These are phyloP conservation scores for Phytophthora pseudosyringae DNA, from an alignment of 352 stramenopile species.

Conservation along the genomic window DNA sequence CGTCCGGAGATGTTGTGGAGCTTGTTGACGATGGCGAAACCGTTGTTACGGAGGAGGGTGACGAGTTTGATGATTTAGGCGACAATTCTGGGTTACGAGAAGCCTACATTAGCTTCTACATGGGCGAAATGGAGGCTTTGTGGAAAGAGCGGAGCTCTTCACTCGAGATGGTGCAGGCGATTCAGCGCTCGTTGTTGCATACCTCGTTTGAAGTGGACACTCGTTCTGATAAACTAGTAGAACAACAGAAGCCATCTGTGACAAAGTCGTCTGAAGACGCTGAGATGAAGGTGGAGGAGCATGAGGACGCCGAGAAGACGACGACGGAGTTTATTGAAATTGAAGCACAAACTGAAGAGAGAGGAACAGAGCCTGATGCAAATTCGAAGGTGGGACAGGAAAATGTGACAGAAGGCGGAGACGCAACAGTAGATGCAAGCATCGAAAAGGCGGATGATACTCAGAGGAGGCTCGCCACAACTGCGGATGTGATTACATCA, in stretches of 20 bases:
- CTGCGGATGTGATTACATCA: background rate
- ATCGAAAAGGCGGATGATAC: background rate
- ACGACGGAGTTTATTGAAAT: slow-evolving; percentile 1
- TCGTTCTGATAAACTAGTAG: slow-evolving; percentile 8
- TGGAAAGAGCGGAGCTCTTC: slow-evolving; percentile 85
- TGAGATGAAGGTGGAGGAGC: slow-evolving; percentile 38
- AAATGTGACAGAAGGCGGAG: background rate
- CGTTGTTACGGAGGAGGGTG: slow-evolving; percentile 9
- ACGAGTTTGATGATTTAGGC: slow-evolving; percentile 38
- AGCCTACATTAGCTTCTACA: slow-evolving; percentile 82
- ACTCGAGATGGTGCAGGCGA: slow-evolving; percentile 76
- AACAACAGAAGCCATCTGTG: slow-evolving; percentile 4
- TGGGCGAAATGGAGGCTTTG: slow-evolving; percentile 78
- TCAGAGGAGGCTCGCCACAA: background rate
- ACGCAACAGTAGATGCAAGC: background rate
- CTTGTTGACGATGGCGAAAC: slow-evolving; percentile 26
- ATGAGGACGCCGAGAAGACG: slow-evolving; percentile 7
- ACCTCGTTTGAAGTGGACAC: slow-evolving; percentile 15
- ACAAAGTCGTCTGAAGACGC: slow-evolving; percentile 15
- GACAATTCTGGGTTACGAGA: slow-evolving; percentile 64
- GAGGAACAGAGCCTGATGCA: slow-evolving; percentile 1
- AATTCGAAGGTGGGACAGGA: background rate
- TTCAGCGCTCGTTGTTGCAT: slow-evolving; percentile 65
- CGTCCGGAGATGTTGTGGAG: slow-evolving; percentile 22
- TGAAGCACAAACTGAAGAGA: slow-evolving; percentile 14